phyloP scores from a whole-genome alignment of 805 yeast species.

The Yarrowia sp. region DNA sequence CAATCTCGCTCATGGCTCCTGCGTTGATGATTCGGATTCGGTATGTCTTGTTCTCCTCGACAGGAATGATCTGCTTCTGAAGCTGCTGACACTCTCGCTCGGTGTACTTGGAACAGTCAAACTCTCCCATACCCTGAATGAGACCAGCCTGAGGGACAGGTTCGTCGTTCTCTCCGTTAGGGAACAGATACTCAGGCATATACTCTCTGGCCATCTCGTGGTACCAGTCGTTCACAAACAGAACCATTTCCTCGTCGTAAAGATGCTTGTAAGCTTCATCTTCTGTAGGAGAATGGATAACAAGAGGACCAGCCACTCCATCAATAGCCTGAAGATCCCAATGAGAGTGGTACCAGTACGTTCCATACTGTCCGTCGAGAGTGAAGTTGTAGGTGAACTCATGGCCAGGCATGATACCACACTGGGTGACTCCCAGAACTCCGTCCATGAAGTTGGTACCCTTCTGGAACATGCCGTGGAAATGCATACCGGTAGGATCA shows the following conservation, averaged over 20 bases:
- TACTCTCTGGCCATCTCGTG: conserved; percentile 51
- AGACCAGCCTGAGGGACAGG: conserved; percentile 54
- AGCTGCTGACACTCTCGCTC: conserved; percentile 39
- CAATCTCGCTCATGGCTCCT: conserved; percentile 49
- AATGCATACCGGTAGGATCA: conserved; percentile 57
- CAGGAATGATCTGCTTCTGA: conserved; percentile 43
- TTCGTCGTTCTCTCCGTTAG: conserved; percentile 53
- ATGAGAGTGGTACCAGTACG: conserved; percentile 66
- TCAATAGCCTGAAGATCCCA: conserved; percentile 56
- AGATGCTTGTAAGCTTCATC: conserved; percentile 45
- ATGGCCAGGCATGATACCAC: conserved; percentile 57
- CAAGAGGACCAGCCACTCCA: conserved; percentile 59
- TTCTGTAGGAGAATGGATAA: conserved; percentile 53
- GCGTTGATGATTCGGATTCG: conserved; percentile 48
- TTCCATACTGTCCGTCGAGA: conserved; percentile 55
- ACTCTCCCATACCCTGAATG: conserved; percentile 53
- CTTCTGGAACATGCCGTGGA: conserved; percentile 60
- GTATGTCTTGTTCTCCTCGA: conserved; percentile 42
- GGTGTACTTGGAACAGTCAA: conserved; percentile 45
- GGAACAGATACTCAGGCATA: conserved; percentile 52
- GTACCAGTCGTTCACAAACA: conserved; percentile 55
- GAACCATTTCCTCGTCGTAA: conserved; percentile 49
- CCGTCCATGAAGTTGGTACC: conserved; percentile 61
- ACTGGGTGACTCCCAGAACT: conserved; percentile 58
- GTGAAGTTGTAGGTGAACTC: conserved; percentile 55